Conservation (phyloP, 495 filamentous ascomycete genomes). For the Neurospora sp. region DNA sequence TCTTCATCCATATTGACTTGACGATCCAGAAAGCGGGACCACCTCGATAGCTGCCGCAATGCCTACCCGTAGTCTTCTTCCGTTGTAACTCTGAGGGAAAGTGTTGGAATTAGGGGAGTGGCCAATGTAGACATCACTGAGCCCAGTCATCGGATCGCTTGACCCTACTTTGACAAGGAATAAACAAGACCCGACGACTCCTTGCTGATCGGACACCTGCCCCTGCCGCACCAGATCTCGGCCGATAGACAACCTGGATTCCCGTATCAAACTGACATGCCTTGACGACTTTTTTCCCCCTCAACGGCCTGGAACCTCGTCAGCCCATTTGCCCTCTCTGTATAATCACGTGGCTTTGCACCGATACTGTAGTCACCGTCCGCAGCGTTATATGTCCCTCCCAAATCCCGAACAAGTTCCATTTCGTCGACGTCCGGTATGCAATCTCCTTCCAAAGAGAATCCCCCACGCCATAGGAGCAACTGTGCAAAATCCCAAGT, state of each 20-base stretch:
- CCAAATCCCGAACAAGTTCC: background rate
- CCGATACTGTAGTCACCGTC: background rate
- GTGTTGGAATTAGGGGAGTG: background rate
- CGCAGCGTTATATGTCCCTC: background rate
- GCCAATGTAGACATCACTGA: background rate
- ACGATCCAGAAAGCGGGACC: background rate
- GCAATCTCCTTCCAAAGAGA: background rate
- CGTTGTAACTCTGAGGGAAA: background rate
- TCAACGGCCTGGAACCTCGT: background rate
- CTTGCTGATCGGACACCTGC: background rate
- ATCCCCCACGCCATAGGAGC: background rate
- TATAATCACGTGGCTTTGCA: background rate
- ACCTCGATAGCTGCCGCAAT: background rate
- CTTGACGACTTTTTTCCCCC: background rate
- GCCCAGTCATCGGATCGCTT: background rate
- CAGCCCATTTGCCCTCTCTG: background rate
- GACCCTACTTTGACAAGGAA: background rate
- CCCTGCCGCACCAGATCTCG: background rate
- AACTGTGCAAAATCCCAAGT: background rate
- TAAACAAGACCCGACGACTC: background rate
- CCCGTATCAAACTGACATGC: background rate
- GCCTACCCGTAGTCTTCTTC: background rate
- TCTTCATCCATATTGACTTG: background rate
- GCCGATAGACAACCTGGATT: background rate
- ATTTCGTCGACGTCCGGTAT: background rate